Evolutionary conservation across 169 alveolate species (phyloP).

Genomic region (Sarcocystis neurona): DNA sequence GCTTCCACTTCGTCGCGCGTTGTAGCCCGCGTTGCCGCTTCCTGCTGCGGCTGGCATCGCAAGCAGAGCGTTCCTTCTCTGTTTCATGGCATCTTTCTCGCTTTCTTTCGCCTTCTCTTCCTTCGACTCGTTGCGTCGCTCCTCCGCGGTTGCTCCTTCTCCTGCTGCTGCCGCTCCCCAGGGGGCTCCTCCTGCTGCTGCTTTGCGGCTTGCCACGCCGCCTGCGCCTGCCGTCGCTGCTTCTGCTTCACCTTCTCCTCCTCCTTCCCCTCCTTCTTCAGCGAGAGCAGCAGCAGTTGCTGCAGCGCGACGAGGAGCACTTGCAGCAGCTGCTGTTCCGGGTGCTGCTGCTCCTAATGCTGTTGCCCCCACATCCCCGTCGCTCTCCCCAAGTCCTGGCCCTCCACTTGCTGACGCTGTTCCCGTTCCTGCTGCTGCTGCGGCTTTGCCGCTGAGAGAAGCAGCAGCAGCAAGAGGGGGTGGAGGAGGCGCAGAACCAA

Average conservation of each 20-base stretch:
- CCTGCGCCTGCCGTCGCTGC: not conserved
- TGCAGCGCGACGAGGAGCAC: not conserved
- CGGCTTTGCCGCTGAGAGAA: not conserved
- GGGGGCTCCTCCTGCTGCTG: not conserved
- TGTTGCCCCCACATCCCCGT: not conserved
- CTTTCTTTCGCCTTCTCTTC: too few species aligned
- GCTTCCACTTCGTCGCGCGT: not conserved
- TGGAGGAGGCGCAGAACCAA: too few species aligned
- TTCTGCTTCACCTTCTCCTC: not conserved
- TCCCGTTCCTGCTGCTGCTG: conserved; percentile 1
- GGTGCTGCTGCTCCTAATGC: not conserved
- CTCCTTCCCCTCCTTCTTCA: not conserved
- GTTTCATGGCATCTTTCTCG: not conserved
- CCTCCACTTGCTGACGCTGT: not conserved
- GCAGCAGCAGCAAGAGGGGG: too few species aligned
- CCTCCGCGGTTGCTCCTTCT: not conserved
- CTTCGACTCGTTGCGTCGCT: not conserved
- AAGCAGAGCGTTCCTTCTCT: not conserved
- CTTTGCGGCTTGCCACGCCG: not conserved
- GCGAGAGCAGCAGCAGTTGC: not conserved
- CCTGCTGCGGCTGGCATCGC: not conserved
- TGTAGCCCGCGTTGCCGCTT: not conserved
- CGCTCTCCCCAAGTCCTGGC: too few species aligned
- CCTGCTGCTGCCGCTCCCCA: conserved; percentile 6
- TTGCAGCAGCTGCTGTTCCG: conserved; percentile 2